Conservation (phyloP, 164 flowering plant species). For the Sextonia rubra region DNA sequence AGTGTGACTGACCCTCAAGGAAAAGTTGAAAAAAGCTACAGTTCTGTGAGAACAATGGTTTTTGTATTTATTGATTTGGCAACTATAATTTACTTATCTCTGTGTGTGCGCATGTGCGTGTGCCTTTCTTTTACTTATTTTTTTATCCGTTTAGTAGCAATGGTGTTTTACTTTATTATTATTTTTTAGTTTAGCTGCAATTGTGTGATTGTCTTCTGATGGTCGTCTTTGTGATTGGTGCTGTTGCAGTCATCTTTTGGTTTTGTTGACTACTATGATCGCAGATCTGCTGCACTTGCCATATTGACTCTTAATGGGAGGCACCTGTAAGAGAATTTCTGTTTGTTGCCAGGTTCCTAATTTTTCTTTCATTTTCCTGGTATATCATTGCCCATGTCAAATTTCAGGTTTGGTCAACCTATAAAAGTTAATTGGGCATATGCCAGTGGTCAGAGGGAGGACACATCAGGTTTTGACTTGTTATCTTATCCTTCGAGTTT, state of each 20-base stretch:
- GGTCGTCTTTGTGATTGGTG: neutral
- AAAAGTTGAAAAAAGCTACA: too few relatives aligned
- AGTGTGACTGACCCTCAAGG: too few relatives aligned
- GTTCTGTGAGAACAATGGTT: too few relatives aligned
- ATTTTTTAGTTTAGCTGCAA: too few relatives aligned
- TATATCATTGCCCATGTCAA: neutral
- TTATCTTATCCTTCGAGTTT: neutral
- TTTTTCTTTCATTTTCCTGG: constrained; percentile 1
- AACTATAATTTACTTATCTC: too few relatives aligned
- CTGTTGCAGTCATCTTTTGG: constrained; percentile 70
- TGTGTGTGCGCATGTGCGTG: too few relatives aligned
- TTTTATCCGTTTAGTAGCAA: too few relatives aligned
- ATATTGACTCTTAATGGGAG: constrained; percentile 64
- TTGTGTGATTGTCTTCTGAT: neutral
- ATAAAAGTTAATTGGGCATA: constrained; percentile 85
- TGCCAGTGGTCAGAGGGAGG: constrained; percentile 72
- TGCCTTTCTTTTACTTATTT: too few relatives aligned
- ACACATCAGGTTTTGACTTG: constrained; percentile 45
- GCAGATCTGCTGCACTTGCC: constrained; percentile 66
- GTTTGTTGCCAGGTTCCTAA: neutral
- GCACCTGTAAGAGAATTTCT: constrained; percentile 44
- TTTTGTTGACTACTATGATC: constrained; percentile 67
- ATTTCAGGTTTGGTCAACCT: constrained; percentile 76
- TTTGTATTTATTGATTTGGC: too few relatives aligned
- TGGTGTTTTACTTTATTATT: too few relatives aligned